Conservation (phyloP, 352 stramenopile species). For the Phytophthora pistaciae region DNA sequence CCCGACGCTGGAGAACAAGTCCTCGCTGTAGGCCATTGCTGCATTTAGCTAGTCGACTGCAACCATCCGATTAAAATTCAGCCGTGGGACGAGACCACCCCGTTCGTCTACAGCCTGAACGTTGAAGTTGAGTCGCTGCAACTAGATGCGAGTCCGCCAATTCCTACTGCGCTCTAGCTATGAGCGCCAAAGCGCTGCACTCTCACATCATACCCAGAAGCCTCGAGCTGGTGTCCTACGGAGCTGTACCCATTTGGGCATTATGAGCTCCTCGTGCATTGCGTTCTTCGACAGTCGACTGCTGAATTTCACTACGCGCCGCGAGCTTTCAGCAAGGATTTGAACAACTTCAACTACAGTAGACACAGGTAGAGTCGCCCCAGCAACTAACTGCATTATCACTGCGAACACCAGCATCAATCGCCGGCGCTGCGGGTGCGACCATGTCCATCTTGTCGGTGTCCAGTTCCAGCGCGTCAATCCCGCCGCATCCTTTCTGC, state of each 20-base stretch:
- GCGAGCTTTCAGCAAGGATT: constrained; percentile 4
- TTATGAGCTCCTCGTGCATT: background rate
- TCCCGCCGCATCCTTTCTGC: constrained; percentile 3
- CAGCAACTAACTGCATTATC: no score
- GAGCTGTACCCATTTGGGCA: constrained; percentile 6
- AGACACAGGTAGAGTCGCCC: background rate
- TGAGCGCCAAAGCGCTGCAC: background rate
- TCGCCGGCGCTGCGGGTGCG: background rate
- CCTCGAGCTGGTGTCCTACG: constrained; percentile 17
- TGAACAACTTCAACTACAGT: constrained; percentile 2
- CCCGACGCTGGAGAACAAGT: constrained; percentile 50
- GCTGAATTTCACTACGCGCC: constrained; percentile 16
- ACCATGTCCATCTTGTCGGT: background rate
- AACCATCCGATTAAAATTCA: background rate
- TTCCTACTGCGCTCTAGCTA: background rate
- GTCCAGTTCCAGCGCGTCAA: background rate
- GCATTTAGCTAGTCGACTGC: constrained; percentile 7
- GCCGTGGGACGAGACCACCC: background rate
- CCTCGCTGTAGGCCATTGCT: constrained; percentile 18
- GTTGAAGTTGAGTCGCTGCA: constrained; percentile 13
- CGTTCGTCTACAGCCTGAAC: constrained; percentile 1
- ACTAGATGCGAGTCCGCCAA: background rate
- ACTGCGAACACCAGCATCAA: no score
- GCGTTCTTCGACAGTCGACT: background rate
- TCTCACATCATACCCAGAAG: background rate